Conservation (phyloP, 768 basidiomycete genomes). For the Mycena rebaudengoi region DNA sequence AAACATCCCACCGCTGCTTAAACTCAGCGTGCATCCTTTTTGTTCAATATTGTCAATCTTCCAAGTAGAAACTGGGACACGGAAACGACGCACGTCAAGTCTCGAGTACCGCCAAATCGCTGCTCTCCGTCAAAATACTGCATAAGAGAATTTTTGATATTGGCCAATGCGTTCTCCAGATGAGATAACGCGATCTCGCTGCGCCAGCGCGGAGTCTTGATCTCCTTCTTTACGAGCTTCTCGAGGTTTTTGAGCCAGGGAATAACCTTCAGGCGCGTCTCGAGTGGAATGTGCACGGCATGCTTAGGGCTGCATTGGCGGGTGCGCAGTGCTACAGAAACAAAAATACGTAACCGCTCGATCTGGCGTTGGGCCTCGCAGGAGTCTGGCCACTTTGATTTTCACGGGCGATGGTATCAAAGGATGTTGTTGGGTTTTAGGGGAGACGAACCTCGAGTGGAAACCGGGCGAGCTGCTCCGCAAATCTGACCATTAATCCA, state of each 20-base stretch:
- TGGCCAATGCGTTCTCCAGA: background rate
- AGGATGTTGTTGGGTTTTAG: background rate
- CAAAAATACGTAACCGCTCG: slow-evolving; percentile 9
- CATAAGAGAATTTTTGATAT: slow-evolving; percentile 3
- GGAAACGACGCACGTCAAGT: slow-evolving; percentile 12
- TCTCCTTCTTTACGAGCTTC: slow-evolving; percentile 13
- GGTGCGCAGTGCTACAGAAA: slow-evolving; percentile 10
- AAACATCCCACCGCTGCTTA: slow-evolving; percentile 22
- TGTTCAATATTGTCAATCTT: background rate
- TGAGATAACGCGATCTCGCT: background rate
- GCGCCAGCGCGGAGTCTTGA: slow-evolving; percentile 16
- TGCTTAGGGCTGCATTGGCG: slow-evolving; percentile 16
- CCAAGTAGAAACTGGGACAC: background rate
- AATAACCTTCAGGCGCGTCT: slow-evolving; percentile 13
- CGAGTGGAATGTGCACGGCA: slow-evolving; percentile 19
- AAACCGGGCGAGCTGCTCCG: background rate
- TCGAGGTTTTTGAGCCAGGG: slow-evolving; percentile 15
- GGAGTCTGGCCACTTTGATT: slow-evolving; percentile 12
- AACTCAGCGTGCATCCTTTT: background rate
- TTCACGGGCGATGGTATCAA: background rate
- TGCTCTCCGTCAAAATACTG: slow-evolving; percentile 21
- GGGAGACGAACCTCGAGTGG: slow-evolving; percentile 4
- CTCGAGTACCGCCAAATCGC: slow-evolving; percentile 13
- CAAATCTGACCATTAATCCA: slow-evolving; percentile 13
- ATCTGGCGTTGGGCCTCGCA: slow-evolving; percentile 22